Conservation (phyloP, 352 stramenopile species). For the Pythium aquatile region DNA sequence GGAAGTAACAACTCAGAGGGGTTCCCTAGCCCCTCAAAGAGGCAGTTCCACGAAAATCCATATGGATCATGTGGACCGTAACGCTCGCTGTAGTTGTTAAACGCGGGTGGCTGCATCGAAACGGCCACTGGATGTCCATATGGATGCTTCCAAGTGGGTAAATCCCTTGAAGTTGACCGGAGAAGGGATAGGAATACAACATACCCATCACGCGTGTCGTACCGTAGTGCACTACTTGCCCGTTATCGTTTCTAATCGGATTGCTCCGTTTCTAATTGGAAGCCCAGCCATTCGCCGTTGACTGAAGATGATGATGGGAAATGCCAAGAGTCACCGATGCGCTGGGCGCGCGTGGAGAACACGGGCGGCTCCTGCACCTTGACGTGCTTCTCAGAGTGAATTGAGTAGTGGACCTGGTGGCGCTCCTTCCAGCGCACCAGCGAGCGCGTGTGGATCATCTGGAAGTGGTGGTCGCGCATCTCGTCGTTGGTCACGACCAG, state of each 20-base stretch:
- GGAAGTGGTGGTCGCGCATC: constrained; percentile 99
- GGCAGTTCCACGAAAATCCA: constrained; percentile 24
- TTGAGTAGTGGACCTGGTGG: constrained; percentile 93
- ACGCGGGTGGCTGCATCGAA: constrained; percentile 1
- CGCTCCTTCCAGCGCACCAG: constrained; percentile 97
- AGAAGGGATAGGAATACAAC: constrained; percentile 8
- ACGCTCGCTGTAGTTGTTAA: background rate
- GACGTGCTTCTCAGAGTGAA: constrained; percentile 38
- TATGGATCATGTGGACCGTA: constrained; percentile 12
- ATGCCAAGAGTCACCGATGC: constrained; percentile 59
- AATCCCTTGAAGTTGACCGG: constrained; percentile 23
- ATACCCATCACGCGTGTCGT: background rate
- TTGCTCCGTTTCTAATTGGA: constrained; percentile 35
- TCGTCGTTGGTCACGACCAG: constrained; percentile 98
- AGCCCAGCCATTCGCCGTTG: constrained; percentile 44
- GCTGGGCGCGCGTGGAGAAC: constrained; percentile 64
- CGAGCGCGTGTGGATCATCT: constrained; percentile 95
- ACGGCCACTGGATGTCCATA: constrained; percentile 12
- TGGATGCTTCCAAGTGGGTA: background rate
- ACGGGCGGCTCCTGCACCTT: constrained; percentile 51
- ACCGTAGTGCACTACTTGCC: constrained; percentile 14
- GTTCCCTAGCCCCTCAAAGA: constrained; percentile 26
- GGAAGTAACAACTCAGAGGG: constrained; percentile 28
- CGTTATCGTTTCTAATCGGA: constrained; percentile 25
- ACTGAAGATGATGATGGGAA: constrained; percentile 40